Percentiles rank a stretch among this genome's conserved stretches.
Conservation (phyloP, 2,329 filamentous ascomycete genomes). For the Trichophaea hybrida region DNA sequence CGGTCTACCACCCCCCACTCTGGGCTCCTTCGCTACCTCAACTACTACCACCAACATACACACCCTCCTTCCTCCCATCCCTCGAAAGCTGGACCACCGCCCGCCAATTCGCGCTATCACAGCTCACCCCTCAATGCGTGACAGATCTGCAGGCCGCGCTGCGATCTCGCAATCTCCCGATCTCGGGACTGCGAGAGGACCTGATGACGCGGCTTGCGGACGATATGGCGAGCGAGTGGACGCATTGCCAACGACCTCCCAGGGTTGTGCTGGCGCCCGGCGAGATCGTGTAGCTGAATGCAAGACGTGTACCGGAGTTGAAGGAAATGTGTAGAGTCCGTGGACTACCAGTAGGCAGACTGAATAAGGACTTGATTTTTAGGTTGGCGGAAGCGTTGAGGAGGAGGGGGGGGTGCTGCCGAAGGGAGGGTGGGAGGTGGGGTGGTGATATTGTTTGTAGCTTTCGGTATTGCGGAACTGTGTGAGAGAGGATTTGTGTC, state of each 20-base stretch:
- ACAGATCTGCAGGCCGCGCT: neutral
- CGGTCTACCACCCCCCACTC: no score
- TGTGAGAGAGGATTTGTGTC: no score
- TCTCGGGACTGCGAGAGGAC: neutral
- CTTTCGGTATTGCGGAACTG: no score
- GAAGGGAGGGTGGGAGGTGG: no score
- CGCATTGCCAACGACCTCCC: neutral
- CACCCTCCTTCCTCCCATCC: no score
- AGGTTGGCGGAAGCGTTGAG: neutral
- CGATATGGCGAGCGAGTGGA: neutral
- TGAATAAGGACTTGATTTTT: neutral
- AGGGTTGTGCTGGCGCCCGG: neutral
- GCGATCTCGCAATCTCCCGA: neutral
- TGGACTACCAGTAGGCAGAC: neutral
- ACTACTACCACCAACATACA: no score
- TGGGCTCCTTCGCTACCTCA: no score
- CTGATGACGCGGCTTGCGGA: neutral
- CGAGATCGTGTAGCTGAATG: neutral
- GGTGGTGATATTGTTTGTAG: no score
- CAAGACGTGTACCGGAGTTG: neutral
- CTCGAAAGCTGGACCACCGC: no score
- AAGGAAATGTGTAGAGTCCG: neutral
- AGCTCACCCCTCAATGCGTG: neutral
- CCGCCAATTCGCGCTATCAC: no score
- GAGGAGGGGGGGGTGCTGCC: neutral